Conservation (phyloP, 257 asterid species). For the Marsdenia floribunda region DNA sequence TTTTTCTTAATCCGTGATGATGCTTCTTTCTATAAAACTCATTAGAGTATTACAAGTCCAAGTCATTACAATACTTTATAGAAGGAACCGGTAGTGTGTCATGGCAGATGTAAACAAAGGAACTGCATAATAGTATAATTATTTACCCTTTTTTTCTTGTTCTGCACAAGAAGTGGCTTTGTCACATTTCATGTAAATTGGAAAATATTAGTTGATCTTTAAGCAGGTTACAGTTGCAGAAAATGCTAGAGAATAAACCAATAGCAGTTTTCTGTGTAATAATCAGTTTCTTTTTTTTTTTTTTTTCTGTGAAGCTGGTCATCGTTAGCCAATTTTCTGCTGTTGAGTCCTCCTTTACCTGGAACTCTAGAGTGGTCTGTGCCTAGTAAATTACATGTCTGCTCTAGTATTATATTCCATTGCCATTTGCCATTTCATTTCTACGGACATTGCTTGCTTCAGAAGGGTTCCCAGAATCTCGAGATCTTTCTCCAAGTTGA, state of each 20-base stretch:
- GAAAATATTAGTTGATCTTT: not conserved
- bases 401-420: not conserved
- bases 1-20: not conserved
- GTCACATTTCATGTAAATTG: not conserved
- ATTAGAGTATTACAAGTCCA: not conserved
- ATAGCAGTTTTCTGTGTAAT: not conserved
- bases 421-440: not conserved
- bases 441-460: conserved; percentile 13
- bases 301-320: not conserved
- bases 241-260: not conserved
- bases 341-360: conserved; percentile 5
- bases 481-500: conserved; percentile 12
- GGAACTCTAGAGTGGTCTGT: conserved; percentile 9
- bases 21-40: not conserved
- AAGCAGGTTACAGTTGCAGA: not conserved
- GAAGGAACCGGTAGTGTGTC: not conserved
- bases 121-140: not conserved
- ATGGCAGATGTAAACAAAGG: not conserved
- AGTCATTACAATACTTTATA: not conserved
- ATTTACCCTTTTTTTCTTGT: not conserved
- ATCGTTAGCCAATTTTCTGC: conserved; percentile 1
- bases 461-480: conserved; percentile 19
- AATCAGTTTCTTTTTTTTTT: not conserved
- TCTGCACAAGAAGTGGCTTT: not conserved
- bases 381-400: not conserved